Base-by-base conservation (phyloP, 1,139 yeast species). In the Oligophagozyma castellii region DNA sequence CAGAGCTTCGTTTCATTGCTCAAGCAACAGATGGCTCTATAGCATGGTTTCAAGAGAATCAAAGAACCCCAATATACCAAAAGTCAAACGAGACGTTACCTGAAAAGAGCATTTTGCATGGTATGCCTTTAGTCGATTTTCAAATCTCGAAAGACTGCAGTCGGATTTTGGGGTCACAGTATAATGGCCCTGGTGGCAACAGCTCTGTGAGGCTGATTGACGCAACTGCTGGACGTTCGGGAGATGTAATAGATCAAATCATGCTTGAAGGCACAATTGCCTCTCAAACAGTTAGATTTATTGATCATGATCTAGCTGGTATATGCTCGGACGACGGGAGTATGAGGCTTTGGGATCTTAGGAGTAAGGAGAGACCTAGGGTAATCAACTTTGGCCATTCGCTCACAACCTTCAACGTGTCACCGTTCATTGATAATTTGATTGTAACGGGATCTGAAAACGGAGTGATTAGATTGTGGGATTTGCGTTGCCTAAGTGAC, bases 381-480 rank as follows among this genome's bases (percentile, higher is more conserved):
- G 41, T 41, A 35, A 29, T 27, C 6, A 23, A 44, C 12, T 31
- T 28, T 19, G 42, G 45, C 27, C 28, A 35, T 16, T 24, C 4
- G 31, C 32, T 12, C 41, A 42, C 25, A 3, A 29, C 41, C 5
- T 35, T 50, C 22, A 46, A 32, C 18, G 26, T 28, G 3, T 45
- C 54, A 2, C 44, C 43, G 7, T 29, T 40, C 3, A 27, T 47
- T 5, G 47, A 44, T 12, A 41, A 44, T 2, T 20, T 50, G 12
- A 44, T 51, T 25, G 39, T 43, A 12, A 42, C 51, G 3, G 56
- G 55, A 22, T 35, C 48, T 3, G 38, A 33, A 19, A 37, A 38
- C 4, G 55, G 55, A 20, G 32, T 35, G 16, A 33, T 51, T 24
- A 50, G 46, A 21, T 30, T 51, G 15, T 51, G 53, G 53, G 55